Evolutionary conservation across 495 filamentous ascomycete genomes (phyloP).

Genomic region (Hypoxylon fuscum): DNA sequence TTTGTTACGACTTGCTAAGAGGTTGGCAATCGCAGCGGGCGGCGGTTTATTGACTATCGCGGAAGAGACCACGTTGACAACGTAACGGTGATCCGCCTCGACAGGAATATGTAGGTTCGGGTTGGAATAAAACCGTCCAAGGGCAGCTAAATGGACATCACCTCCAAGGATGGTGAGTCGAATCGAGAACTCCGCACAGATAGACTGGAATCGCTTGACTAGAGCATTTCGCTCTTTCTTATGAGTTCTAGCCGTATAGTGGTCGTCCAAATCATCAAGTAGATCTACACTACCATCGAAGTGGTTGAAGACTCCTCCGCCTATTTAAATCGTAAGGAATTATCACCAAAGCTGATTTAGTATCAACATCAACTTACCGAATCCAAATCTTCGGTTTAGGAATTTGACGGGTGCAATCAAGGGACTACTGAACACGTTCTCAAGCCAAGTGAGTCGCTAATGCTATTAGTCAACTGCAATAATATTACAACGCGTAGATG

Average conservation of each 20-base stretch:
- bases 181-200: conserved; percentile 74
- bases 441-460: conserved; percentile 86
- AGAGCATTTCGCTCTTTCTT: conserved; percentile 84
- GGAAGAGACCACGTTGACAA: conserved; percentile 89
- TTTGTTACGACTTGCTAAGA: conserved; percentile 86
- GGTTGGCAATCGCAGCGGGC: conserved; percentile 83
- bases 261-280: conserved; percentile 92
- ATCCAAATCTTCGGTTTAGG: conserved; percentile 88
- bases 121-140: conserved; percentile 95
- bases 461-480: conserved; percentile 7
- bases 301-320: conserved; percentile 86
- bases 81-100: conserved; percentile 91
- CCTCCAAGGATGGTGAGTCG: conserved; percentile 89
- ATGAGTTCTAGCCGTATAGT: conserved; percentile 92
- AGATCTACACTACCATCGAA: conserved; percentile 93
- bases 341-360: not conserved
- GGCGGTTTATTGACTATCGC: conserved; percentile 95
- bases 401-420: conserved; percentile 86
- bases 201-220: conserved; percentile 74
- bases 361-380: conserved; percentile 50
- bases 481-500: not conserved
- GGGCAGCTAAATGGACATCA: conserved; percentile 91
- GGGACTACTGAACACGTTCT: conserved; percentile 86
- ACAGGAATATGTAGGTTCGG: conserved; percentile 78
- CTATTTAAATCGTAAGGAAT: conserved; percentile 40